Evolutionary conservation across 352 stramenopile species (phyloP).

Genomic region (Thalassiosira exigua): DNA sequence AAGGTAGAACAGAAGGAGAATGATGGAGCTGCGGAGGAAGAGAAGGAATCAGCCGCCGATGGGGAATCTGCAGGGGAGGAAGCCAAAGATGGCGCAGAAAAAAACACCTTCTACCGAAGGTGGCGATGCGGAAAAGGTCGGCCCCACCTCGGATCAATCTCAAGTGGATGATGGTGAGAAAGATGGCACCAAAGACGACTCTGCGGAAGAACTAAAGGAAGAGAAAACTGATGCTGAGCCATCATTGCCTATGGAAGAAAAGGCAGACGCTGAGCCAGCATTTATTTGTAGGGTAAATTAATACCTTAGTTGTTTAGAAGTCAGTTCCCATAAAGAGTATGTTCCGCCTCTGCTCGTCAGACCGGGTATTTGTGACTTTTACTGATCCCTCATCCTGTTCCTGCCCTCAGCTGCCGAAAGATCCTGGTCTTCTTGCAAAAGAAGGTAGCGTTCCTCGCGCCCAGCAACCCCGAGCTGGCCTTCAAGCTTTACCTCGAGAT

Average conservation of each 20-base stretch:
- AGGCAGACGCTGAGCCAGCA: background rate
- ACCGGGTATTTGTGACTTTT: conserved; percentile 16
- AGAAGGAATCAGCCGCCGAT: background rate
- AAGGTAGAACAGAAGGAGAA: background rate
- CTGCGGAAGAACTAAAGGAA: no score
- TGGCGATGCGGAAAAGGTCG: background rate
- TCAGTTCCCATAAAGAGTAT: no score
- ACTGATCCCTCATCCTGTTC: background rate
- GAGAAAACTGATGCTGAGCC: no score
- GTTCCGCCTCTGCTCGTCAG: background rate
- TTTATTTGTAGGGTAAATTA: no score
- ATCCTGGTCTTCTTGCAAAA: conserved; percentile 98
- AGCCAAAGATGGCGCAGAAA: conserved; percentile 5
- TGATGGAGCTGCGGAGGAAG: background rate
- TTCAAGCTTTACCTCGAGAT: conserved; percentile 95
- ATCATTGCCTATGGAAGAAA: no score
- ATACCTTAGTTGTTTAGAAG: no score
- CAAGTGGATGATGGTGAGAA: no score
- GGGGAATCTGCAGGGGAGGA: conserved; percentile 7
- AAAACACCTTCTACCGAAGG: conserved; percentile 12
- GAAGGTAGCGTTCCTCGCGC: conserved; percentile 91
- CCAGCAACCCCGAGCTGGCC: conserved; percentile 76
- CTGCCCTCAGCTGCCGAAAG: conserved; percentile 88
- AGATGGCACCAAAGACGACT: no score
- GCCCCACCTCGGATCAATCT: no score